Evolutionary conservation across 257 asterid genomes (phyloP).

Genomic region (Verbascum thapsus): DNA sequence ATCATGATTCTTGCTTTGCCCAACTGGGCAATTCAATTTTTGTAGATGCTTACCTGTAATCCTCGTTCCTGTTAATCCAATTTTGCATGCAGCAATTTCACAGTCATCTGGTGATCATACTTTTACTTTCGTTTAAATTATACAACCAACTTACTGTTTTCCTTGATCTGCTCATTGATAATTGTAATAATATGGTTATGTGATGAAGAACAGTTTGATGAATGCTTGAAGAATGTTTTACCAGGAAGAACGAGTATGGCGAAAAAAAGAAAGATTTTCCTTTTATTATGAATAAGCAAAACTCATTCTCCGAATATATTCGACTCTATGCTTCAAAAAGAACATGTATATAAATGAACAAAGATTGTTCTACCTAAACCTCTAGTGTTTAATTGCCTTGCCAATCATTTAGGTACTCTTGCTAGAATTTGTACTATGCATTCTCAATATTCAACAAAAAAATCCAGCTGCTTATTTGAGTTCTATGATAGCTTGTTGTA

Average conservation of each 20-base stretch:
- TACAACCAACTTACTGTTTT: neutral
- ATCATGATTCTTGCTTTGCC: neutral
- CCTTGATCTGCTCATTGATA: conserved; percentile 1
- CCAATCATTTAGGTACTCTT: conserved; percentile 31
- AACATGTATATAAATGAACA: conserved; percentile 42
- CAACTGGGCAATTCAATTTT: neutral
- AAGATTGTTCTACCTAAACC: conserved; percentile 40
- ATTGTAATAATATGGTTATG: conserved; percentile 14
- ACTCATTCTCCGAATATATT: conserved; percentile 15
- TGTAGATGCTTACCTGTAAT: conserved; percentile 4
- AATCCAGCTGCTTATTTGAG: conserved; percentile 28
- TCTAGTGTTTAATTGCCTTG: conserved; percentile 27
- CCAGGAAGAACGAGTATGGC: neutral
- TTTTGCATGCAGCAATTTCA: conserved; percentile 22
- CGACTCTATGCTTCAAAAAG: conserved; percentile 34
- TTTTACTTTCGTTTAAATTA: neutral
- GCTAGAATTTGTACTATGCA: conserved; percentile 20
- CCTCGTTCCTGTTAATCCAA: neutral
- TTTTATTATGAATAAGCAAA: conserved; percentile 18
- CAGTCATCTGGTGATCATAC: conserved; percentile 29
- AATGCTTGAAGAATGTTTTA: neutral
- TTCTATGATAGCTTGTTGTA: neutral
- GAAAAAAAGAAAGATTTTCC: conserved; percentile 19
- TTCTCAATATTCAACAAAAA: conserved; percentile 29
- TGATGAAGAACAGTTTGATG: neutral